phyloP scores from a whole-genome alignment of 306 rosid species.

The Trifolium dubium region DNA sequence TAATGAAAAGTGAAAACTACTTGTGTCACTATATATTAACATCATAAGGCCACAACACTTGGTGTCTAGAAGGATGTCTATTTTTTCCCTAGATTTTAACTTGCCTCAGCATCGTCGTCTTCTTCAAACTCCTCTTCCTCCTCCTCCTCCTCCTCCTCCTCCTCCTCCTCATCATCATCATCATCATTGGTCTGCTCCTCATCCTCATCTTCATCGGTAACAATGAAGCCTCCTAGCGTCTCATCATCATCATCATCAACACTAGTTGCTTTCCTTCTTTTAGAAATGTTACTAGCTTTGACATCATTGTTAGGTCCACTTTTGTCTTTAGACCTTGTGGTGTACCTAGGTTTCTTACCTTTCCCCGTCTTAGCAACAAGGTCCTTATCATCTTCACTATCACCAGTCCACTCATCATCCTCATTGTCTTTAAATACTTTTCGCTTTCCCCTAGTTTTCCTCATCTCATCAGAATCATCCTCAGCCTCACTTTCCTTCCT shows the following conservation, averaged over 20 bases:
- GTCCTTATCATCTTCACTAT: conserved; percentile 60
- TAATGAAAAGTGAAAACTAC: conserved; percentile 20
- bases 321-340: conserved; percentile 63
- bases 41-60: conserved; percentile 1
- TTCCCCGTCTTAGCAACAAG: conserved; percentile 53
- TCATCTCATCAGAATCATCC: conserved; percentile 46
- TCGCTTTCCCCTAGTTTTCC: conserved; percentile 51
- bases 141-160: conserved; percentile 48
- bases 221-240: conserved; percentile 77
- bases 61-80: background rate
- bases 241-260: conserved; percentile 47
- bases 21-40: conserved; percentile 3
- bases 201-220: conserved; percentile 51
- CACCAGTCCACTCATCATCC: conserved; percentile 76
- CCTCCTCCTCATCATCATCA: conserved; percentile 55
- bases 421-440: conserved; percentile 46
- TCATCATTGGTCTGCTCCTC: conserved; percentile 49
- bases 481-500: conserved; percentile 54
- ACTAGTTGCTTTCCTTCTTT: conserved; percentile 44
- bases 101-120: conserved; percentile 41
- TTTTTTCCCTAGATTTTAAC: conserved; percentile 19
- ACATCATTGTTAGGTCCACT: conserved; percentile 32
- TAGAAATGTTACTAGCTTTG: conserved; percentile 40
- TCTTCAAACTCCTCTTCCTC: conserved; percentile 16
- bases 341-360: conserved; percentile 52